These are phyloP conservation scores for Caryocar brasiliense DNA, from an alignment of 441 rosid genomes.

Conservation along the genomic window DNA sequence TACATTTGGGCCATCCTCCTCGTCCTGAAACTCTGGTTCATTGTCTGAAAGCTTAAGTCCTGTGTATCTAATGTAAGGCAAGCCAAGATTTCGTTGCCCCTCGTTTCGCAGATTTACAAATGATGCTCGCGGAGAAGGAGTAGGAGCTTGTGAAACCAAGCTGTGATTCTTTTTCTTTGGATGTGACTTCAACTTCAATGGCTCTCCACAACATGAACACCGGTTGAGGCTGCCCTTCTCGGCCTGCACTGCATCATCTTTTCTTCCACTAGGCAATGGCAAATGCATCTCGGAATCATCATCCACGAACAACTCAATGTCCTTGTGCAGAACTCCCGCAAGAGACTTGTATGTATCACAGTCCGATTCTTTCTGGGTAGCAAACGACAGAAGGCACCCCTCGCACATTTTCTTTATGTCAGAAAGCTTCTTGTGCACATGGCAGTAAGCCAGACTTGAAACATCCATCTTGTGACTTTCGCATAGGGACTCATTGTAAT, in stretches of 20 bases:
- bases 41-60: conserved; percentile 39
- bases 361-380: conserved; percentile 64
- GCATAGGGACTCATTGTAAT: conserved; percentile 78
- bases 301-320: conserved; percentile 59
- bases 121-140: conserved; percentile 73
- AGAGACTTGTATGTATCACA: conserved; percentile 71
- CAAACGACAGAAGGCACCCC: conserved; percentile 83
- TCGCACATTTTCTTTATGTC: conserved; percentile 79
- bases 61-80: conserved; percentile 28
- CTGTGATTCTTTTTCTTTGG: conserved; percentile 21
- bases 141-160: conserved; percentile 37
- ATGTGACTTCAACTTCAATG: conserved; percentile 42
- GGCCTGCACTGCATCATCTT: conserved; percentile 23
- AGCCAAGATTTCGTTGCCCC: conserved; percentile 21
- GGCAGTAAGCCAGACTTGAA: conserved; percentile 76
- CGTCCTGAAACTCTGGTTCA: conserved; percentile 40
- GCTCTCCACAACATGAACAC: conserved; percentile 66
- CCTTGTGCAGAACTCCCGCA: conserved; percentile 65
- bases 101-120: conserved; percentile 20
- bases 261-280: conserved; percentile 30
- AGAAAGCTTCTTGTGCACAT: conserved; percentile 75
- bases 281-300: conserved; percentile 47
- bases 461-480: conserved; percentile 70
- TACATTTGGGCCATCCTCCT: conserved; percentile 26
- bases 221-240: conserved; percentile 20